Evolutionary conservation across 768 basidiomycete species (phyloP).

Genomic region (Trametes meyenii): DNA sequence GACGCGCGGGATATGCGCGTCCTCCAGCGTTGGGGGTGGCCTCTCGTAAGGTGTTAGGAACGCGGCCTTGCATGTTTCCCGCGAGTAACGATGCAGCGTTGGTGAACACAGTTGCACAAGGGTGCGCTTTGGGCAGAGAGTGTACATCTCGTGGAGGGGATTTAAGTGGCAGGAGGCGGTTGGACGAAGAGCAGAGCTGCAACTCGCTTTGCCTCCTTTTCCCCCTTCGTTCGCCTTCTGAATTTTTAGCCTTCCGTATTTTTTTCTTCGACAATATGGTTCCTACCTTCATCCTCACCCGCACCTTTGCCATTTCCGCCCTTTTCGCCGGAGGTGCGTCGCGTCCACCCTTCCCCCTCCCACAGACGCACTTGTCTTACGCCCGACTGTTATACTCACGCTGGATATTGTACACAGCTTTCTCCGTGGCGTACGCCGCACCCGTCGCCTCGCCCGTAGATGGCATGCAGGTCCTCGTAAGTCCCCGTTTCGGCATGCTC

Average conservation of each 20-base stretch:
- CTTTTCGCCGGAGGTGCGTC: slow-evolving; percentile 10
- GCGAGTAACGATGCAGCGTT: no score
- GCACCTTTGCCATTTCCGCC: slow-evolving; percentile 17
- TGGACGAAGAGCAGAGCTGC: neutral
- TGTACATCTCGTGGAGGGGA: no score
- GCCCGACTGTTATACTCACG: neutral
- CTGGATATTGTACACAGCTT: neutral
- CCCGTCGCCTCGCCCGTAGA: neutral
- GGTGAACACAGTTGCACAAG: no score
- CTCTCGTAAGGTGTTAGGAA: no score
- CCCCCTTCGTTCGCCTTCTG: neutral
- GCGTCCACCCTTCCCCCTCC: no score
- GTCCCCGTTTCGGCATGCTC: neutral
- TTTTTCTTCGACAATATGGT: neutral
- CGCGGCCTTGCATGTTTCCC: no score
- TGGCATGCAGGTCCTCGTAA: neutral
- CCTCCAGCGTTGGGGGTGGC: no score
- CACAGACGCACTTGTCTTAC: no score
- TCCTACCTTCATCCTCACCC: slow-evolving; percentile 17
- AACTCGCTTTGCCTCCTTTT: neutral
- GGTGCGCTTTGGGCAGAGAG: no score
- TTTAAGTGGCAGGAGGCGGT: no score
- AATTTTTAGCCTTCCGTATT: neutral
- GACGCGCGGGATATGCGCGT: no score
- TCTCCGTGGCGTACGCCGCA: neutral